Base-by-base conservation (phyloP, 768 basidiomycete genomes). In the Termitomyces sp. region DNA sequence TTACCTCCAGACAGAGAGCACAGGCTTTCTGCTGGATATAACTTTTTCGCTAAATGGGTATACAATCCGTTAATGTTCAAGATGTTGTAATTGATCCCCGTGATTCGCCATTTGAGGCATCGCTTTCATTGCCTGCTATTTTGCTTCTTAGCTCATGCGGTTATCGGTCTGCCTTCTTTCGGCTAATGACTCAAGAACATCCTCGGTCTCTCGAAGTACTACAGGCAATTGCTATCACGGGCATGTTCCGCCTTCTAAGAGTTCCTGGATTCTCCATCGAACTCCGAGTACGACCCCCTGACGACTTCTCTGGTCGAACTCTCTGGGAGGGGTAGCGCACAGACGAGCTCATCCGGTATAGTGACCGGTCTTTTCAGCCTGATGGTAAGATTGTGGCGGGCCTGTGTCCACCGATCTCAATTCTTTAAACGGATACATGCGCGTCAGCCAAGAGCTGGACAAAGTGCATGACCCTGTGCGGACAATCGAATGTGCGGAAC, bases 361-460 rank as follows among this genome's bases (percentile, higher is more conserved):
- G 79, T 81, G 0, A 79, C 72, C 16, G 86, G 84, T 2, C 70
- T 90, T 22, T 86, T 86, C 65, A 84, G 78, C 61, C 40, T 83
- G 85, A 33, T 89, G 88, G 88, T 86, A 55, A 13, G 22, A 50
- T 36, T 22, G 22, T 44, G 14, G 26, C 16, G 26, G 22, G 26
- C 1, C 26, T 56, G 9, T 10, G 9, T 42, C 10, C 5, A 24
- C 24, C 5, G 63, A 47, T 54, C 83, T 13, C n/a, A 48, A 2
- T 1, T 49, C 85, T 0, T 87, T 82, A 65, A 77, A 33, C 4
- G 88, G 89, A 0, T 90, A 88, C 65, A 80, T 81, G 6, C 86
- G 84, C 56, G 86, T 85, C 14, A 88, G 89, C 65, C 88, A 87
- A 62, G 85, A 83, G 0, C 72, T 90, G 14, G 86, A 85, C 6